phyloP scores from a whole-genome alignment of 1,284 basidiomycete species.

The Kwoniella shivajii region DNA sequence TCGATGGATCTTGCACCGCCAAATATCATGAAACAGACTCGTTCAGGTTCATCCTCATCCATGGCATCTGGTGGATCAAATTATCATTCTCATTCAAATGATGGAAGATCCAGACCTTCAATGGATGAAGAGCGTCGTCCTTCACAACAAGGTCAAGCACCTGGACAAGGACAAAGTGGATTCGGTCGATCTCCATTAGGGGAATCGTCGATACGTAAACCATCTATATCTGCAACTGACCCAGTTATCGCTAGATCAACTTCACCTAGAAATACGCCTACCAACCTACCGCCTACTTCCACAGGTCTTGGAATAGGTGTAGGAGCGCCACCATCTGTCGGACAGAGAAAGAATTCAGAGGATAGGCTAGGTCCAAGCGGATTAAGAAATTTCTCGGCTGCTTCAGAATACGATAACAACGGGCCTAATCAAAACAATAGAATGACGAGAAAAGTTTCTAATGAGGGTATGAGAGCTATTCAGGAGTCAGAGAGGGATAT shows the following conservation, averaged over 20 bases:
- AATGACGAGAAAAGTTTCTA: constrained; percentile 9
- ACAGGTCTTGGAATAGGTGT: constrained; percentile 9
- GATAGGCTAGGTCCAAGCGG: constrained; percentile 18
- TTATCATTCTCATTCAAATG: constrained; percentile 13
- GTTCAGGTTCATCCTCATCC: constrained; percentile 19
- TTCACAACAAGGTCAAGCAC: constrained; percentile 2
- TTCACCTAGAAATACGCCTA: constrained; percentile 16
- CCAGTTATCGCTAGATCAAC: neutral
- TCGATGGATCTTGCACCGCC: constrained; percentile 16
- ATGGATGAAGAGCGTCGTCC: constrained; percentile 29
- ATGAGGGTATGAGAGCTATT: constrained; percentile 19
- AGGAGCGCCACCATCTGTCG: constrained; percentile 8
- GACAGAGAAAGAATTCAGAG: constrained; percentile 16
- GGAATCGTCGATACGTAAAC: constrained; percentile 22
- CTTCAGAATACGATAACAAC: constrained; percentile 27
- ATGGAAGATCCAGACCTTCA: constrained; percentile 18
- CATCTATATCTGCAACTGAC: constrained; percentile 11
- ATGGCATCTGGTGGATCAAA: constrained; percentile 15
- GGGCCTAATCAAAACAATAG: neutral
- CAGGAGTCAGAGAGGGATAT: constrained; percentile 7
- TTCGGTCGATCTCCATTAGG: constrained; percentile 33
- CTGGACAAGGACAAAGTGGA: no score
- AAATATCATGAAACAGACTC: constrained; percentile 5
- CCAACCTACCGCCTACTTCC: neutral
- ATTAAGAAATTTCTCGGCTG: constrained; percentile 21